Conservation (phyloP, 257 asterid species). For the Anisodus acutangulus region DNA sequence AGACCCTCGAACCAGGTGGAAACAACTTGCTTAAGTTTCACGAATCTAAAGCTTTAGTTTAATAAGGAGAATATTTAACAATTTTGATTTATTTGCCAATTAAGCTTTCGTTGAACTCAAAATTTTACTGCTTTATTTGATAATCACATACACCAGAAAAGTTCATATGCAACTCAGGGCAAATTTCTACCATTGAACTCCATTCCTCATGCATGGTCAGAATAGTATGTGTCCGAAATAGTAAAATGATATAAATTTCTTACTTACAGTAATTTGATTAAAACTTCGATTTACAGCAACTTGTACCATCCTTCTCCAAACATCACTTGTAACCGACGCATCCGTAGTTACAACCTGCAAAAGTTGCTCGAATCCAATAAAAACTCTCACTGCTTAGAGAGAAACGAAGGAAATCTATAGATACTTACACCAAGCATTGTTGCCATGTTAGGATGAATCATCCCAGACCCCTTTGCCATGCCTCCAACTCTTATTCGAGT, state of each 20-base stretch:
- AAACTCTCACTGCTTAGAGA: background rate
- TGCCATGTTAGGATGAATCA: conserved; percentile 99
- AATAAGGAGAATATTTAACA: background rate
- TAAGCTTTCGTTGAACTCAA: background rate
- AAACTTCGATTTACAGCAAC: conserved; percentile 90
- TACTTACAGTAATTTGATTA: conserved; percentile 89
- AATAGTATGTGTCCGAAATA: background rate
- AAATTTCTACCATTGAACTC: background rate
- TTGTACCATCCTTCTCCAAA: conserved; percentile 93
- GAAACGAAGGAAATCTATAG: conserved; percentile 25
- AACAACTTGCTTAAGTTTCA: conserved; percentile 20
- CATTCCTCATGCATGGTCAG: conserved; percentile 13
- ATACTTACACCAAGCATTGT: conserved; percentile 93
- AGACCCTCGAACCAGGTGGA: background rate
- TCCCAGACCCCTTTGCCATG: conserved; percentile 98
- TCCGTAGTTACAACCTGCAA: conserved; percentile 91
- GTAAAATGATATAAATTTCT: background rate
- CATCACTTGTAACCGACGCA: conserved; percentile 78
- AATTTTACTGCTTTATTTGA: background rate
- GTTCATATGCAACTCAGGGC: background rate
- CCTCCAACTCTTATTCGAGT: conserved; percentile 75
- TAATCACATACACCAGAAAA: background rate
- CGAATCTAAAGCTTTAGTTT: background rate
- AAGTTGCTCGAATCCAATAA: conserved; percentile 24
- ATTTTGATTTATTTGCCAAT: background rate